Evolutionary conservation across 2,329 filamentous ascomycete genomes (phyloP).

Genomic region (Hypocrella siamensis): DNA sequence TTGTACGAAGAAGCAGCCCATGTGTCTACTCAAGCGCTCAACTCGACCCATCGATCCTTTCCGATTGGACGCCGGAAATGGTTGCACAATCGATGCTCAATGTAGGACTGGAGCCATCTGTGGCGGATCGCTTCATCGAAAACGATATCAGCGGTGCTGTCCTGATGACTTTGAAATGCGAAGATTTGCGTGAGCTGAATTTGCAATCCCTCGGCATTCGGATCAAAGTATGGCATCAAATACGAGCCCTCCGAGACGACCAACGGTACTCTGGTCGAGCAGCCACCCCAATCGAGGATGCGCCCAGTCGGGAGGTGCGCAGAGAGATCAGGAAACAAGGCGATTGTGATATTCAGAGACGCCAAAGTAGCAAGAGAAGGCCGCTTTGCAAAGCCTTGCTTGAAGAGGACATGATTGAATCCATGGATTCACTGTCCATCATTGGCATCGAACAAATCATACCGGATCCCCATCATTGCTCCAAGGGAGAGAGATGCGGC

Average conservation of each 20-base stretch:
- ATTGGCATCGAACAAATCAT: slow-evolving; percentile 83
- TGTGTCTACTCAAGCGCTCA: slow-evolving; percentile 41
- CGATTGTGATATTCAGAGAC: slow-evolving; percentile 16
- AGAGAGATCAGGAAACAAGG: slow-evolving; percentile 27
- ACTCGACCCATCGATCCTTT: slow-evolving; percentile 43
- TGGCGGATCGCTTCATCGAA: slow-evolving; percentile 72
- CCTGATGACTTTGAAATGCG: slow-evolving; percentile 78
- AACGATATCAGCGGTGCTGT: slow-evolving; percentile 89
- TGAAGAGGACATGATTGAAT: slow-evolving; percentile 54
- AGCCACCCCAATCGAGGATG: slow-evolving; percentile 46
- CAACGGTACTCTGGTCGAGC: slow-evolving; percentile 33
- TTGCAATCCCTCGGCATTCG: slow-evolving; percentile 71
- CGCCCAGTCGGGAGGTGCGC: slow-evolving; percentile 32
- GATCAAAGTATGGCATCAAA: slow-evolving; percentile 66
- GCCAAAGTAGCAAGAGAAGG: slow-evolving; percentile 24
- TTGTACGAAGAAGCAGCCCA: slow-evolving; percentile 27
- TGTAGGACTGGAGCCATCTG: slow-evolving; percentile 58
- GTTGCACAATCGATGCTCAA: slow-evolving; percentile 79
- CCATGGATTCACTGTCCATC: slow-evolving; percentile 74
- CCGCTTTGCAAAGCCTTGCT: slow-evolving; percentile 22
- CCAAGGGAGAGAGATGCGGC: slow-evolving; percentile 71
- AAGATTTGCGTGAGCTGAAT: slow-evolving; percentile 68
- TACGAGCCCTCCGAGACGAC: slow-evolving; percentile 50
- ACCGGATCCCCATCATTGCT: slow-evolving; percentile 70
- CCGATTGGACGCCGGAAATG: slow-evolving; percentile 57